Evolutionary conservation across 148 eudicot genomes (phyloP).

Genomic region (Agrostemma githago): DNA sequence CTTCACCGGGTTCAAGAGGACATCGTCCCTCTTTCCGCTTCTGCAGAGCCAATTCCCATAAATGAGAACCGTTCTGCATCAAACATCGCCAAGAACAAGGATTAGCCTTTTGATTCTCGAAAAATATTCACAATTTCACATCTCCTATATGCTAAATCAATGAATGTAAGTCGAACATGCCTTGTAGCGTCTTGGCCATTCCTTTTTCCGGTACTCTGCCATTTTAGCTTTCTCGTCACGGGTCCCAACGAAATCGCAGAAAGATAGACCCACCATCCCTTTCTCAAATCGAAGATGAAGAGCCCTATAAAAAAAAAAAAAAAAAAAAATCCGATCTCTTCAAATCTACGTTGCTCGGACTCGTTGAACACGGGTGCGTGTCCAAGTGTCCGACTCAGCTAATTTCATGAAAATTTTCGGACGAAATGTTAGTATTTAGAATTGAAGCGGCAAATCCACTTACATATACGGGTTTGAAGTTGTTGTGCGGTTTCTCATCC

Average conservation of each 20-base stretch:
- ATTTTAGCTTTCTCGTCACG: conserved; percentile 83
- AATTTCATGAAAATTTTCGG: too few relatives aligned
- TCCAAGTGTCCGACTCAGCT: not conserved
- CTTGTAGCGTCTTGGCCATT: conserved; percentile 99
- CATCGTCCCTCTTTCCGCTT: conserved; percentile 99
- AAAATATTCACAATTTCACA: too few relatives aligned
- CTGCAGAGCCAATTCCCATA: conserved; percentile 91
- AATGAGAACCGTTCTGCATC: conserved; percentile 91
- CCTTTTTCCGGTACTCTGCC: conserved; percentile 88
- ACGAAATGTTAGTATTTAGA: not conserved
- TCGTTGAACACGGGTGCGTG: not conserved
- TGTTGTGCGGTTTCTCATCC: conserved; percentile 93
- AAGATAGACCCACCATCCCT: conserved; percentile 98
- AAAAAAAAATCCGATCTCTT: too few relatives aligned
- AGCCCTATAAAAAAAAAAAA: conserved; percentile 61
- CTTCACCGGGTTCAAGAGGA: conserved; percentile 99
- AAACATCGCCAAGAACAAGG: conserved; percentile 13
- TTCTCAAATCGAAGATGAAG: conserved; percentile 99
- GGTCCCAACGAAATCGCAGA: conserved; percentile 97
- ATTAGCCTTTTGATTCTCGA: too few relatives aligned
- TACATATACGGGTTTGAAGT: conserved; percentile 91
- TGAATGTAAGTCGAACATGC: conserved; percentile 32
- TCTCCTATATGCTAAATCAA: too few relatives aligned
- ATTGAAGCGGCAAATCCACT: conserved; percentile 14
- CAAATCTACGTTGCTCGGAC: too few relatives aligned